phyloP scores from a whole-genome alignment of 2,329 filamentous ascomycete genomes.

The Cladobotryum protrusum region DNA sequence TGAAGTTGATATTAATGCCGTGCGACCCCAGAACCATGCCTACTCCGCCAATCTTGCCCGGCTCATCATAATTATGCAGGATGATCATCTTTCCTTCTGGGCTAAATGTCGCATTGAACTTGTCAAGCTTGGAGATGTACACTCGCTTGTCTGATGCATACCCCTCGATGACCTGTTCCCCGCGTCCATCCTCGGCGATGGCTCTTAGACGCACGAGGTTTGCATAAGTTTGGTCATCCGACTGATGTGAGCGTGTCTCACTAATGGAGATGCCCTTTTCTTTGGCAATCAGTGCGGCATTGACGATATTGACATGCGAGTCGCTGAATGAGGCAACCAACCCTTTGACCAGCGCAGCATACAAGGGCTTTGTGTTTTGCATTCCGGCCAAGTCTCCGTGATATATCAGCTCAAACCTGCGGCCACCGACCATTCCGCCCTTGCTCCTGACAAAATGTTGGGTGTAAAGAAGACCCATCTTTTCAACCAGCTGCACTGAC shows the following conservation, averaged over 20 bases:
- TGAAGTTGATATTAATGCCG: conserved; percentile 72
- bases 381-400: conserved; percentile 67
- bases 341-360: conserved; percentile 73
- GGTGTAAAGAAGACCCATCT: conserved; percentile 72
- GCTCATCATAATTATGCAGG: conserved; percentile 73
- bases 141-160: conserved; percentile 58
- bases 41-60: conserved; percentile 76
- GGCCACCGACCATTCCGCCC: conserved; percentile 48
- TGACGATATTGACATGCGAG: conserved; percentile 73
- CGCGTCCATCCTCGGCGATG: conserved; percentile 25
- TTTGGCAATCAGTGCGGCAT: conserved; percentile 67
- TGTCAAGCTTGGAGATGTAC: conserved; percentile 66
- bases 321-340: conserved; percentile 64
- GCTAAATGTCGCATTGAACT: conserved; percentile 67
- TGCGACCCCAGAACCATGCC: conserved; percentile 63
- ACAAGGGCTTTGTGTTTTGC: conserved; percentile 70
- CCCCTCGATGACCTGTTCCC: conserved; percentile 52
- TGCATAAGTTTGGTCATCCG: conserved; percentile 57
- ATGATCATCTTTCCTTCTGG: conserved; percentile 71
- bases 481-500: conserved; percentile 69
- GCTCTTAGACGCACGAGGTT: conserved; percentile 66
- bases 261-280: conserved; percentile 74
- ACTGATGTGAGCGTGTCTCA: conserved; percentile 61
- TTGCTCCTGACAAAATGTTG: conserved; percentile 57
- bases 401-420: conserved; percentile 70